Evolutionary conservation across 805 yeast genomes (phyloP).

Genomic region (Sugiyamaella floridensis): DNA sequence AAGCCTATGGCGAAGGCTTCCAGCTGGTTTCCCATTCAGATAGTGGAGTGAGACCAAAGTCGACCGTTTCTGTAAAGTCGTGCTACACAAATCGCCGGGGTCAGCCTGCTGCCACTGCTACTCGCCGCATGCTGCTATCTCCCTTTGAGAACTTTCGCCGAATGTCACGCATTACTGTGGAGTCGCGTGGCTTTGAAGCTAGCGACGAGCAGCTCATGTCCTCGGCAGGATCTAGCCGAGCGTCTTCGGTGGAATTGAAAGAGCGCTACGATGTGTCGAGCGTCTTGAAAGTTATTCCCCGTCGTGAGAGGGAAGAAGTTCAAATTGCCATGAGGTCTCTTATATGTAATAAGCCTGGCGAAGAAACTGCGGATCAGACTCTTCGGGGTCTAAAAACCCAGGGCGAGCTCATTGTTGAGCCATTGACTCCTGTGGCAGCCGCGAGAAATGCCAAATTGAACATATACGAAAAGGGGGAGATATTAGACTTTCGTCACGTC

Average conservation of each 20-base stretch:
- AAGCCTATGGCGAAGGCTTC: too few relatives aligned
- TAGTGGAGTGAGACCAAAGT: constrained; percentile 13
- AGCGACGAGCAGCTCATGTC: constrained; percentile 1
- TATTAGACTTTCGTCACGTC: constrained; percentile 42
- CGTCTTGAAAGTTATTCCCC: neutral
- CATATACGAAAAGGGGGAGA: constrained; percentile 56
- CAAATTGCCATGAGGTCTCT: constrained; percentile 13
- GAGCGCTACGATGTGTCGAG: neutral
- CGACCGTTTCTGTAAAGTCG: constrained; percentile 12
- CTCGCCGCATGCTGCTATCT: constrained; percentile 17
- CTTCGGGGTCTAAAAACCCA: constrained; percentile 6
- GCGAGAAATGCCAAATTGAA: constrained; percentile 30
- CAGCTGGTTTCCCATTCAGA: neutral
- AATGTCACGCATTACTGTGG: constrained; percentile 5
- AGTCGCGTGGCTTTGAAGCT: neutral
- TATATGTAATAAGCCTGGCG: constrained; percentile 7
- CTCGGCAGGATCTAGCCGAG: neutral
- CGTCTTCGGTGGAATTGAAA: neutral
- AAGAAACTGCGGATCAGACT: constrained; percentile 5
- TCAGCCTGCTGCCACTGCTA: constrained; percentile 14
- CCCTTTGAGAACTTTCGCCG: constrained; percentile 12
- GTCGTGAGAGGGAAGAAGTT: constrained; percentile 6
- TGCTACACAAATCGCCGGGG: constrained; percentile 1
- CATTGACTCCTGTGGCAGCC: constrained; percentile 20
- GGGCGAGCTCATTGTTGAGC: constrained; percentile 10